Evolutionary conservation across 2,329 filamentous ascomycete genomes (phyloP), one percentile per base, ranked within the genome.

Genomic region (Botrytis aclada): DNA sequence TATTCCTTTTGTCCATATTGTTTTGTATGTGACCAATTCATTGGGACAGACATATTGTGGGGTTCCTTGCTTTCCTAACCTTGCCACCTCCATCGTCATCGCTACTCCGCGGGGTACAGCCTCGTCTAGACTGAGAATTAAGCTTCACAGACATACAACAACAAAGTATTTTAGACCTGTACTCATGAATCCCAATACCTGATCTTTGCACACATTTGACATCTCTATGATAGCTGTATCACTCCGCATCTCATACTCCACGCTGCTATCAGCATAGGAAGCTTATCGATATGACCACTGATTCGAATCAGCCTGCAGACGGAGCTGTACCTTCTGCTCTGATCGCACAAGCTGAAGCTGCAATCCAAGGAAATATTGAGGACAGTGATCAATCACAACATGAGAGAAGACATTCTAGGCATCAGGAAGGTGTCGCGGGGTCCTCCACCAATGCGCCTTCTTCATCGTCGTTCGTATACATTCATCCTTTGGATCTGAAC

Each of bases 321-420:
- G 60, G 72, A 63, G 67, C 69, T 18, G 61, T 80, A 2, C 78
- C 79, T 54, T 66, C 74, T 25, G 73, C 74, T 18, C 66, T 80
- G 32, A 79, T 81, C 67, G 78, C 78, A 22, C 79, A 80, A 74
- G 79, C 79, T 41, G 77, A 81, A 74, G 77, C 79, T 66, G 80
- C 79, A 1, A 80, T 80, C 18, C 73, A 77, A 62, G 79, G 77
- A 22, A 79, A 78, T 70, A 71, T 77, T 32, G 76, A 78, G 54
- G 73, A 75, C 18, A 71, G 70, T 39, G 71, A 70, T 14, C 62
- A 43, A 58, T 43, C 60, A 58, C 39, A 43, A 61, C 70, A 72
- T 63, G 54, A 75, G 20, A 70, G 72, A 51, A 69, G 71, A 37
- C 65, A 60, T 16, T 34, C 70, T 16, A 72, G 62, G 20, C 29